Conservation (phyloP, 129 eudicot genomes). For the Artemisia argyi region DNA sequence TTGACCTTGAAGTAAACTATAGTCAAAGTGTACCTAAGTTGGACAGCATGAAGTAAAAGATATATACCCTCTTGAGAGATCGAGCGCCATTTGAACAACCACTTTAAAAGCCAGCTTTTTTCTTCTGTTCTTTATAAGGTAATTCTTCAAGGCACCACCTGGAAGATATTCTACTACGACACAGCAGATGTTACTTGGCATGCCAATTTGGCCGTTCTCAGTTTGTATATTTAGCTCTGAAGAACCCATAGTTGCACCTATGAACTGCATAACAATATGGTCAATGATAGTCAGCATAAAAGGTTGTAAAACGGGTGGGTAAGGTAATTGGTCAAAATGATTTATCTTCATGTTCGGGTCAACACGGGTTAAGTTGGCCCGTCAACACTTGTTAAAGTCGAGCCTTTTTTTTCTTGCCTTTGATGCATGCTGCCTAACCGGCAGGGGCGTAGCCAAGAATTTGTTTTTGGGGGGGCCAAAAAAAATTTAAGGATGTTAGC, state of each 20-base stretch:
- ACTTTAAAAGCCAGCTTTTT: slow-evolving; percentile 88
- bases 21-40: slow-evolving; percentile 12
- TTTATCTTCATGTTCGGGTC: not conserved
- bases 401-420: not conserved
- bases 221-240: slow-evolving; percentile 76
- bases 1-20: slow-evolving; percentile 20
- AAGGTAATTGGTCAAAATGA: not conserved
- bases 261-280: slow-evolving; percentile 50
- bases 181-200: slow-evolving; percentile 85
- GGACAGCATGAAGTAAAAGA: slow-evolving; percentile 1
- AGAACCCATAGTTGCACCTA: slow-evolving; percentile 93
- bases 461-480: too few species aligned
- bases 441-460: too few species aligned
- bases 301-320: not conserved
- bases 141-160: slow-evolving; percentile 80
- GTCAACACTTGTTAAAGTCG: not conserved
- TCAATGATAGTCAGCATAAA: not conserved
- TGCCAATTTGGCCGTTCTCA: slow-evolving; percentile 74
- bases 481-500: too few species aligned
- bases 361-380: slow-evolving; percentile 3
- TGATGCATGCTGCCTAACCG: too few species aligned
- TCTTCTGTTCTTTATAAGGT: slow-evolving; percentile 84
- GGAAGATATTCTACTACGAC: slow-evolving; percentile 90
- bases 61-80: slow-evolving; percentile 86
- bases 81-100: slow-evolving; percentile 86